Percentiles rank a stretch among this genome's conserved stretches.
These are phyloP conservation scores for Skeletonema menzelii DNA, from an alignment of 108 stramenopile genomes.

Conservation along the genomic window DNA sequence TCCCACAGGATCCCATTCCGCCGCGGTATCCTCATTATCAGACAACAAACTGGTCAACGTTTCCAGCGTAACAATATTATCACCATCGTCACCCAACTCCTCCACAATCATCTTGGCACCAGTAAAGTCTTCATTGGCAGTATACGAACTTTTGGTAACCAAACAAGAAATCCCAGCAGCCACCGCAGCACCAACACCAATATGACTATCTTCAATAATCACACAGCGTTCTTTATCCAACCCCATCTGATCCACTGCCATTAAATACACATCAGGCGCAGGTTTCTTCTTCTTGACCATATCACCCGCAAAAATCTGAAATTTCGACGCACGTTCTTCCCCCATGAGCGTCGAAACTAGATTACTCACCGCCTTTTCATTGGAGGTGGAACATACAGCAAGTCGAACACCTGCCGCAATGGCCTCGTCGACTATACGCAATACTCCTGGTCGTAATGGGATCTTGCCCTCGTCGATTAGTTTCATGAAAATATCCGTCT, in stretches of 20 bases:
- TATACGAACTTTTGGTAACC: constrained; percentile 89
- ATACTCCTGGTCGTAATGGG: constrained; percentile 88
- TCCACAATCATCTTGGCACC: constrained; percentile 84
- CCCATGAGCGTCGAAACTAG: constrained; percentile 89
- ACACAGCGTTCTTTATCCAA: constrained; percentile 82
- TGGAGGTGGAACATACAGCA: constrained; percentile 93
- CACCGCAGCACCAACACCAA: constrained; percentile 90
- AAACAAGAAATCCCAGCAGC: constrained; percentile 81
- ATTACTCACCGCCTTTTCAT: constrained; percentile 89
- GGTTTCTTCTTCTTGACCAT: constrained; percentile 93
- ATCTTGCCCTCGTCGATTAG: constrained; percentile 72
- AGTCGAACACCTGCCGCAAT: constrained; percentile 64
- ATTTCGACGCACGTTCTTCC: constrained; percentile 59
- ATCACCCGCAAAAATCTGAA: constrained; percentile 93
- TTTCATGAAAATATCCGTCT: constrained; percentile 93
- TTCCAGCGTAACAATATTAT: constrained; percentile 55
- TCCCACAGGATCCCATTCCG: not conserved
- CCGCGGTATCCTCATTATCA: not conserved
- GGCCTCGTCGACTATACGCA: constrained; percentile 87
- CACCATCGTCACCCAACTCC: constrained; percentile 73
- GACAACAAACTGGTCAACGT: constrained; percentile 55
- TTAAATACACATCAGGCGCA: constrained; percentile 90
- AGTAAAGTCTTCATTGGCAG: constrained; percentile 85
- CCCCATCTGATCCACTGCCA: constrained; percentile 88
- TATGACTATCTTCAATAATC: constrained; percentile 92